phyloP scores from a whole-genome alignment of 139 green algal species.

The Edaphochlamys debaryana region DNA sequence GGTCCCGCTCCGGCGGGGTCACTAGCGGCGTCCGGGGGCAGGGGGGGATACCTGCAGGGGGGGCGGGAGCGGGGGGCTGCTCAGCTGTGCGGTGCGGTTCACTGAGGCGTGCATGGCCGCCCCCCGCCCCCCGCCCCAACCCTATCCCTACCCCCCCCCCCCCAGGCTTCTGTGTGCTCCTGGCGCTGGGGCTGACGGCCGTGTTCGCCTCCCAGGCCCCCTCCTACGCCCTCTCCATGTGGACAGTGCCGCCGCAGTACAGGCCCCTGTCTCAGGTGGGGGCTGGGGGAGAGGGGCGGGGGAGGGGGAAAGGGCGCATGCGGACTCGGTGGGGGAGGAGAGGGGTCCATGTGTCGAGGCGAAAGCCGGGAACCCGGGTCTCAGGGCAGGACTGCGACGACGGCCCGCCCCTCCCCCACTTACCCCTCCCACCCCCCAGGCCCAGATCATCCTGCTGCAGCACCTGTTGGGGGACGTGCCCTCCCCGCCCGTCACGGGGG shows the following conservation, averaged over 20 bases:
- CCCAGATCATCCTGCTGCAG: constrained; percentile 77
- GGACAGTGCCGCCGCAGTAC: constrained; percentile 78
- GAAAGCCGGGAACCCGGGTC: too few species aligned
- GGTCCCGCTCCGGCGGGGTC: too few species aligned
- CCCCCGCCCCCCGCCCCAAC: too few species aligned
- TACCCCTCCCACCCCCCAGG: background rate
- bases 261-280: constrained; percentile 65
- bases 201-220: constrained; percentile 69
- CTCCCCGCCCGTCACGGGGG: constrained; percentile 80
- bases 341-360: too few species aligned
- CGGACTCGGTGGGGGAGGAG: background rate
- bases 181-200: constrained; percentile 63
- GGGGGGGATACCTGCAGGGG: too few species aligned
- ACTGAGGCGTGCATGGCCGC: too few species aligned
- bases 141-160: background rate
- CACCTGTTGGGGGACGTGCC: constrained; percentile 94
- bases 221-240: constrained; percentile 70
- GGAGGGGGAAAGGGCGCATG: background rate
- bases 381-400: too few species aligned
- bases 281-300: background rate
- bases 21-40: background rate
- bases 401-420: too few species aligned
- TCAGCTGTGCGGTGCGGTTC: too few species aligned
- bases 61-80: too few species aligned
- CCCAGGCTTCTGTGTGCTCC: constrained; percentile 57